Base-by-base conservation (phyloP, 345 rosid species). In the Salix purpurea region DNA sequence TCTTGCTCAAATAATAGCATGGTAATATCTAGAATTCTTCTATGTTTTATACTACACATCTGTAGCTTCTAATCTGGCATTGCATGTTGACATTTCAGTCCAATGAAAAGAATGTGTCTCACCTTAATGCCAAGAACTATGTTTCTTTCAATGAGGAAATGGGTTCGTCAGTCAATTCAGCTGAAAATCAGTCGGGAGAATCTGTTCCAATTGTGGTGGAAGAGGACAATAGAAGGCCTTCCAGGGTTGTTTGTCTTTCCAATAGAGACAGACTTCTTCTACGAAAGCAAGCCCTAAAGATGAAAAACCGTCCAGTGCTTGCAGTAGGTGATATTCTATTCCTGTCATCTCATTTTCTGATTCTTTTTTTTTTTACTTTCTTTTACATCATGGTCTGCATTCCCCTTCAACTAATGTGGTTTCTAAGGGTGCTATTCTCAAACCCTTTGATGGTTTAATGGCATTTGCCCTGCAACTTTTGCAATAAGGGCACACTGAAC, bases 181-280 rank as follows among this genome's bases (percentile, higher is more conserved):
- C 74, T 21, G 40, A 78, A 73, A 75, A 34, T 76, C 72, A 69
- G 30, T 70, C 78, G 78, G 78, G 67, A 73, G 65, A 68, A 77
- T 82, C 84, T 65, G 56, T 65, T 76, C 71, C 50, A 30, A 2
- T 26, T 52, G 83, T 54, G n/a, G 77, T n/a, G 11, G 78, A 78
- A 79, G 61, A 44, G 69, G 71, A 72, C n/a, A 78, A 77, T 52
- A 77, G 82, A 76, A 81, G 76, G 77, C 79, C 79, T 19, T 74
- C 84, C 69, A 79, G 82, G 77, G 65, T 65, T 13, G 11, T 74
- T 74, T 77, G 74, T 74, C 96, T 95, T 65, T 88, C 97, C 34
- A 93, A 95, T 72, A 95, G 84, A 81, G 97, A 91, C 77, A 89
- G 97, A 86, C 97, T 95, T 73, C 88, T 93, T 73, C 83, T 95